Evolutionary conservation across 2,329 filamentous ascomycete species (phyloP).

Genomic region (Fusarium sp.): DNA sequence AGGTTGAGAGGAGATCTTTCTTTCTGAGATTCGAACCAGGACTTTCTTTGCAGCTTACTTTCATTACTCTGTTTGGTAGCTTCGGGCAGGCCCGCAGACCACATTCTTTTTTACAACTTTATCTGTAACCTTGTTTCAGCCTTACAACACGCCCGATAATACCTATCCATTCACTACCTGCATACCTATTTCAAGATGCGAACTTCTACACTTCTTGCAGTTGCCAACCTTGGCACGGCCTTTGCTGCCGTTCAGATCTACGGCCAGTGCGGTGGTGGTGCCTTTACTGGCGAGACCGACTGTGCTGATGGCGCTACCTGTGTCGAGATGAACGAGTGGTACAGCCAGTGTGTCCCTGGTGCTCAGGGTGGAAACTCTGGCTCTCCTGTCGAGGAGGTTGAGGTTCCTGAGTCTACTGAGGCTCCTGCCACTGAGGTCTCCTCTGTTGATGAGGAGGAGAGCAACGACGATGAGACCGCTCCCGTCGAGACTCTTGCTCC

Average conservation of each 20-base stretch:
- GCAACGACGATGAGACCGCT: neutral
- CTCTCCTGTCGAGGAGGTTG: slow-evolving; percentile 16
- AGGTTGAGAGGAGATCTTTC: neutral
- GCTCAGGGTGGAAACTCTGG: neutral
- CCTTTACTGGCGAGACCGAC: slow-evolving; percentile 24
- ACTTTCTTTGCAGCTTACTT: slow-evolving; percentile 24
- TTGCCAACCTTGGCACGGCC: slow-evolving; percentile 34
- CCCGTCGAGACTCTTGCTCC: neutral
- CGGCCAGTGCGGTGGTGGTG: slow-evolving; percentile 29
- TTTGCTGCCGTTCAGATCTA: slow-evolving; percentile 34
- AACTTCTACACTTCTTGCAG: slow-evolving; percentile 23
- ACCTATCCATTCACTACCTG: neutral
- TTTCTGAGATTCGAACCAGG: neutral
- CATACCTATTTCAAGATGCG: slow-evolving; percentile 21
- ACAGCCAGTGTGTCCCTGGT: slow-evolving; percentile 34
- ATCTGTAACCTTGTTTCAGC: slow-evolving; percentile 7
- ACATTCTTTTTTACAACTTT: slow-evolving; percentile 21
- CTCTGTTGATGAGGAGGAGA: neutral
- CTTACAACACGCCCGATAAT: slow-evolving; percentile 4
- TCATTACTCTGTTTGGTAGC: slow-evolving; percentile 18
- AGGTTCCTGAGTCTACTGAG: neutral
- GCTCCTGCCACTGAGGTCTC: neutral
- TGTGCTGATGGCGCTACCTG: slow-evolving; percentile 32
- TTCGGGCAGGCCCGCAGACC: slow-evolving; percentile 23
- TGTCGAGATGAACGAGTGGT: slow-evolving; percentile 32